Conservation (phyloP, 1,284 basidiomycete genomes). For the Trichosporon sp. region DNA sequence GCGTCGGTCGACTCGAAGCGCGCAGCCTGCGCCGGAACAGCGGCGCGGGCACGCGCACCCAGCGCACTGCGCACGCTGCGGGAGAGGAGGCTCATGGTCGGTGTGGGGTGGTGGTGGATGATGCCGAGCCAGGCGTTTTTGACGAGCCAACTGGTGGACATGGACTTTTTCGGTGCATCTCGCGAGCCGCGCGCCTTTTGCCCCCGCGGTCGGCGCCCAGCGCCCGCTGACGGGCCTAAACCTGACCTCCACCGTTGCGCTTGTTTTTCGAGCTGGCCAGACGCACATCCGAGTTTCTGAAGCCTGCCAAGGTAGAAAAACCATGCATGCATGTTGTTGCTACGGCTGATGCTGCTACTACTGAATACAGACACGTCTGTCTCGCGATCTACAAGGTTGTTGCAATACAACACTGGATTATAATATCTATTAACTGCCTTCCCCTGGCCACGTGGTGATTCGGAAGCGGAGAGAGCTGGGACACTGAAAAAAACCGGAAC, state of each 20-base stretch:
- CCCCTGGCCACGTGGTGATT: neutral
- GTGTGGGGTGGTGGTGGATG: neutral
- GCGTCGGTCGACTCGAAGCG: neutral
- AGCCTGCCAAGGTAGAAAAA: neutral
- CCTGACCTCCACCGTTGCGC: neutral
- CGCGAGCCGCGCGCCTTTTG: neutral
- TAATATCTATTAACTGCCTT: neutral
- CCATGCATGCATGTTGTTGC: neutral
- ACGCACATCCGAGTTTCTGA: too few relatives aligned
- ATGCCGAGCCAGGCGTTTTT: neutral
- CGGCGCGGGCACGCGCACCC: neutral
- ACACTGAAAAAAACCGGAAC: neutral
- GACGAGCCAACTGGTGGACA: neutral
- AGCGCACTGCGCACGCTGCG: neutral
- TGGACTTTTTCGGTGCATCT: constrained; percentile 6
- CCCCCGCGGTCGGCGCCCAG: neutral
- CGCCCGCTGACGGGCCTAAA: neutral
- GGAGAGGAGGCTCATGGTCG: neutral
- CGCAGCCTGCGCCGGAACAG: neutral
- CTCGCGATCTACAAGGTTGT: neutral
- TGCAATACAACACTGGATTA: neutral
- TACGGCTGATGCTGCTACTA: neutral
- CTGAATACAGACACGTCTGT: neutral
- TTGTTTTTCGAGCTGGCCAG: neutral
- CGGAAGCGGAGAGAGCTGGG: neutral